These are phyloP conservation scores for Fraxinus nigra DNA, from an alignment of 305 asterid species.

Conservation along the genomic window DNA sequence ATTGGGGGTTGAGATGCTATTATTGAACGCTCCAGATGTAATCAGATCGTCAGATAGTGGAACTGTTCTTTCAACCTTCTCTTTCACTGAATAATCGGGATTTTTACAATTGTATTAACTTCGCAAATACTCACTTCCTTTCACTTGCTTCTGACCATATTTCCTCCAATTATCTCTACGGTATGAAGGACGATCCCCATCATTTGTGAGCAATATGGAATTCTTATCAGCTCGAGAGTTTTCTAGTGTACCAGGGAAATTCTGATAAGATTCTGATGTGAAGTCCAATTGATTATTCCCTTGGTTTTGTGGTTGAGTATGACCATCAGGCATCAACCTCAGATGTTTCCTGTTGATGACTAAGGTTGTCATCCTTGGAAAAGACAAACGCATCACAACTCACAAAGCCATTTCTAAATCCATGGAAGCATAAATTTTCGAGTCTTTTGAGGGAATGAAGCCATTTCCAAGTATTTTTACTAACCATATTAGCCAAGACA, in stretches of 20 bases:
- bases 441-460: no score
- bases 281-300: neutral
- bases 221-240: neutral
- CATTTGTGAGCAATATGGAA: neutral
- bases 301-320: neutral
- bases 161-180: neutral
- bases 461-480: no score
- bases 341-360: neutral
- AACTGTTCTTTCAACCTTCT: neutral
- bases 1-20: slow-evolving; percentile 32
- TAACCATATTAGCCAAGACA: no score
- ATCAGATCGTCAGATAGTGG: slow-evolving; percentile 24
- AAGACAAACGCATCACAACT: no score
- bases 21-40: slow-evolving; percentile 24
- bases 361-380: neutral
- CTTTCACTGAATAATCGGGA: neutral
- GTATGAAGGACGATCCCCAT: neutral
- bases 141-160: neutral
- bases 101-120: neutral
- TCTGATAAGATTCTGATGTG: neutral
- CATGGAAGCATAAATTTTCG: no score
- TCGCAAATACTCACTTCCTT: neutral
- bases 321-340: neutral
- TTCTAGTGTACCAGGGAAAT: neutral
- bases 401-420: no score